Base-by-base conservation (phyloP, 495 filamentous ascomycete genomes). In the Pseudevernia furfuracea region DNA sequence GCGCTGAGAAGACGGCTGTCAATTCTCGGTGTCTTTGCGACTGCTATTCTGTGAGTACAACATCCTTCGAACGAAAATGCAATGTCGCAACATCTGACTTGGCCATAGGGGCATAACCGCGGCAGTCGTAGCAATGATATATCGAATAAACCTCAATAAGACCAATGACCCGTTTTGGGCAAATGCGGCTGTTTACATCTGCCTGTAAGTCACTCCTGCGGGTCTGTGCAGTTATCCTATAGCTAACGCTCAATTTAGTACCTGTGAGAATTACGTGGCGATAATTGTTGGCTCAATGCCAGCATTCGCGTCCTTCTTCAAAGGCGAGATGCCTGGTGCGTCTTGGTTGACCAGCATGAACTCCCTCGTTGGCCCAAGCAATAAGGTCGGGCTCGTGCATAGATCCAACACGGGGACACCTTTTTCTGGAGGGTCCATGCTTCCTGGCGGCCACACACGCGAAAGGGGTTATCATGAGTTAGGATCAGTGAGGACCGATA, bases 1-100 rank as follows among this genome's bases (percentile, higher is more conserved):
- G 49, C 58, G 30, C 43, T 9, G 14, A 41, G 63, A 23, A 67
- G 68, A 61, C 72, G 72, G 61, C n/a, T 72, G 3, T 36, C 30
- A 19, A 52, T 66, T 28, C 43, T 60, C 32, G 36, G 21, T 17
- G 19, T 66, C 17, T 66, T 66, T 28, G 38, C 34, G 46, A 66
- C 63, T 23, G 63, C 63, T 11, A 49, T 66, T 11, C 15, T 60
- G 63, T 61, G 28, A 19, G 49, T 53, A n/a, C 21, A n/a, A n/a
- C n/a, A n/a, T n/a, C n/a, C n/a, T 44, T 30, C 37, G 39, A 19
- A 39, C 12, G 14, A 8, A 19, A 19, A 0, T 10, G 4, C 1
- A 49, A n/a, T 32, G 30, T 21, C 36, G n/a, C 15, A 4, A 63
- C 28, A 25, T 43, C n/a, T 30, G 55, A 53, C 49, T 15, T n/a